phyloP scores from a whole-genome alignment of 1,284 basidiomycete genomes.

The Sporisorium reilianum region DNA sequence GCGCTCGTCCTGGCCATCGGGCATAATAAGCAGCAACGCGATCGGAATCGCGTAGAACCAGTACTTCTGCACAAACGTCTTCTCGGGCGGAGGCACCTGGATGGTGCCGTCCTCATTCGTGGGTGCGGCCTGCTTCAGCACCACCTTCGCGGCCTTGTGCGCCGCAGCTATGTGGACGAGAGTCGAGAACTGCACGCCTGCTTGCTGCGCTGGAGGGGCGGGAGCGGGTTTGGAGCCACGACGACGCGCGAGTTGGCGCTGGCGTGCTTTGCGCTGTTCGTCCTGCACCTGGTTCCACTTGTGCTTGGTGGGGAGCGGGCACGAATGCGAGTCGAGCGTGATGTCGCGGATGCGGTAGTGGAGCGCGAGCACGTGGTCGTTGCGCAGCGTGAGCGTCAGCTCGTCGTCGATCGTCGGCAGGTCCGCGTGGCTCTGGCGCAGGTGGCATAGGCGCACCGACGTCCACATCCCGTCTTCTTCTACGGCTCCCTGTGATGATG shows the following conservation, averaged over 20 bases:
- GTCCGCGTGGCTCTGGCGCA: slow-evolving; percentile 21
- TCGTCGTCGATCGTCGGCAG: slow-evolving; percentile 28
- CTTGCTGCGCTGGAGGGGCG: background rate
- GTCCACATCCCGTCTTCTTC: slow-evolving; percentile 9
- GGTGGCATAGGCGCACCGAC: slow-evolving; percentile 20
- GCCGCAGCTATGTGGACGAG: background rate
- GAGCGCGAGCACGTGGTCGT: background rate
- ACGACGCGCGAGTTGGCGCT: slow-evolving; percentile 16
- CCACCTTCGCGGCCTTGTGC: background rate
- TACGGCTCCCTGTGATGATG: background rate
- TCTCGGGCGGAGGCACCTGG: slow-evolving; percentile 22
- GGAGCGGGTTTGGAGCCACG: slow-evolving; percentile 4
- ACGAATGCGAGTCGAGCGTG: slow-evolving; percentile 9
- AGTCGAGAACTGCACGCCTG: background rate
- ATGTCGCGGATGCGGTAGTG: slow-evolving; percentile 36
- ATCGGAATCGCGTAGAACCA: slow-evolving; percentile 59
- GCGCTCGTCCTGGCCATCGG: slow-evolving; percentile 38
- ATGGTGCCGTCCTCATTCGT: slow-evolving; percentile 49
- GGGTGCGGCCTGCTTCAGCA: slow-evolving; percentile 18
- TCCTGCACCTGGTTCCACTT: slow-evolving; percentile 8
- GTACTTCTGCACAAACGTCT: slow-evolving; percentile 57
- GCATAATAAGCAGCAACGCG: slow-evolving; percentile 48
- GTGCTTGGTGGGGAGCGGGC: slow-evolving; percentile 6
- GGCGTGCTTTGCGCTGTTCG: slow-evolving; percentile 5
- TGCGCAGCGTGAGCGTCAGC: slow-evolving; percentile 8